Percentiles rank a stretch among this genome's conserved stretches.
phyloP scores from a whole-genome alignment of 371 early-diverging fungal species.

The Caulochytrium protostelioides region DNA sequence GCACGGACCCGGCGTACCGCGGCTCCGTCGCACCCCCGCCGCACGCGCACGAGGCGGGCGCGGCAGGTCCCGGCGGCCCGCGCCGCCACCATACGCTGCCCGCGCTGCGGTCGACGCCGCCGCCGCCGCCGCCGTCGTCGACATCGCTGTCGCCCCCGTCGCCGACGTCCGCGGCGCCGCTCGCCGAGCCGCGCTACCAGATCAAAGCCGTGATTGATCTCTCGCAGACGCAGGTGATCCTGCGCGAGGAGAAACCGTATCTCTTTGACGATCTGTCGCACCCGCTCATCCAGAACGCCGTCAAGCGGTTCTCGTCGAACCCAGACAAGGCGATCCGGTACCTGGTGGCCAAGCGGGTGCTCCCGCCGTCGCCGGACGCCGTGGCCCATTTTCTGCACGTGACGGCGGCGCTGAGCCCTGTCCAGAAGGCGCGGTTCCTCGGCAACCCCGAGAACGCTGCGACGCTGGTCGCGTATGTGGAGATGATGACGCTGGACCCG shows the following conservation, averaged over 20 bases:
- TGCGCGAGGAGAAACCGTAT: conserved; percentile 6
- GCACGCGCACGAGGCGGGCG: too few relatives aligned
- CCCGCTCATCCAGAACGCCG: conserved; percentile 32
- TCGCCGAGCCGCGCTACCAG: conserved; percentile 2
- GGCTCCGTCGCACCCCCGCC: too few relatives aligned
- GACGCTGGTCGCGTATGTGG: conserved; percentile 49
- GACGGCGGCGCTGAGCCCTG: conserved; percentile 51
- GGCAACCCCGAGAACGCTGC: conserved; percentile 32
- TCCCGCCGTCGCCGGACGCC: conserved; percentile 40
- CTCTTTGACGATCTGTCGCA: conserved; percentile 9
- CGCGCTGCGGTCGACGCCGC: too few relatives aligned
- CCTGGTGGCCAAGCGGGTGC: conserved; percentile 42
- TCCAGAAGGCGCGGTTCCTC: conserved; percentile 48
- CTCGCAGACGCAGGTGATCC: conserved; percentile 3
- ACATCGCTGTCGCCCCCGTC: too few relatives aligned
- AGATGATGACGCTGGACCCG: conserved; percentile 42
- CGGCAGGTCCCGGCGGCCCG: too few relatives aligned
- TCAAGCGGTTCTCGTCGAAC: conserved; percentile 45
- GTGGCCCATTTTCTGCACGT: conserved; percentile 64
- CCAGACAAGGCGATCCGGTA: conserved; percentile 43
- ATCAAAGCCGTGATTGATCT: conserved; percentile 5
- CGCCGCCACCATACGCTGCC: too few relatives aligned
- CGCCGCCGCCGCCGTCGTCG: too few relatives aligned
- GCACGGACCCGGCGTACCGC: too few relatives aligned
- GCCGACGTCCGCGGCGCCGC: too few relatives aligned